Evolutionary conservation across 768 basidiomycete species (phyloP).

Genomic region (Boletus edulis): DNA sequence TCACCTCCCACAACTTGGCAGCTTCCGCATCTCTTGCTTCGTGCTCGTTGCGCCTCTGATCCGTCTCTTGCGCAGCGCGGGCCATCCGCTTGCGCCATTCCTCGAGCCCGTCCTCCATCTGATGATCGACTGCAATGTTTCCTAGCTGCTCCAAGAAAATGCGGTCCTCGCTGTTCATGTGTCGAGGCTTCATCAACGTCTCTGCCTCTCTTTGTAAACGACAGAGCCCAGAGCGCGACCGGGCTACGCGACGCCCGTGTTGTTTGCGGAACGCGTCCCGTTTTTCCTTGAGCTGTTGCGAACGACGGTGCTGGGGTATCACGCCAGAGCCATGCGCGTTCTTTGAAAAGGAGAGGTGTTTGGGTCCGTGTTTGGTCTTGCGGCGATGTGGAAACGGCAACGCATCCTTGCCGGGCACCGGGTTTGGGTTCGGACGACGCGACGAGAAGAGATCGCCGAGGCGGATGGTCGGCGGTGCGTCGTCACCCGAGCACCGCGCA

Average conservation of each 20-base stretch:
- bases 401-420: background rate
- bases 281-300: conserved; percentile 6
- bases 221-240: background rate
- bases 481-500: background rate
- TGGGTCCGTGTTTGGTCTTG: conserved; percentile 16
- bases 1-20: conserved; percentile 13
- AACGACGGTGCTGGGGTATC: conserved; percentile 1
- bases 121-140: conserved; percentile 15
- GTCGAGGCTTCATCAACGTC: conserved; percentile 12
- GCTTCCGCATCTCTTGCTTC: conserved; percentile 19
- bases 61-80: conserved; percentile 20
- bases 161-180: conserved; percentile 19
- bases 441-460: conserved; percentile 2
- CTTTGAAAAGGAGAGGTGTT: conserved; percentile 12
- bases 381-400: background rate
- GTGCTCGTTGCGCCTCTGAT: conserved; percentile 16
- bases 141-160: conserved; percentile 26
- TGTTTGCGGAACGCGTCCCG: conserved; percentile 3
- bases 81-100: conserved; percentile 18
- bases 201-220: conserved; percentile 14
- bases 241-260: conserved; percentile 1
- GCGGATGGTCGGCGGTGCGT: conserved; percentile 6
- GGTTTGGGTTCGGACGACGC: background rate
- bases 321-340: background rate
- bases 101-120: conserved; percentile 13